Conservation (phyloP, 2,329 filamentous ascomycete species). For the Diaporthe sp. region DNA sequence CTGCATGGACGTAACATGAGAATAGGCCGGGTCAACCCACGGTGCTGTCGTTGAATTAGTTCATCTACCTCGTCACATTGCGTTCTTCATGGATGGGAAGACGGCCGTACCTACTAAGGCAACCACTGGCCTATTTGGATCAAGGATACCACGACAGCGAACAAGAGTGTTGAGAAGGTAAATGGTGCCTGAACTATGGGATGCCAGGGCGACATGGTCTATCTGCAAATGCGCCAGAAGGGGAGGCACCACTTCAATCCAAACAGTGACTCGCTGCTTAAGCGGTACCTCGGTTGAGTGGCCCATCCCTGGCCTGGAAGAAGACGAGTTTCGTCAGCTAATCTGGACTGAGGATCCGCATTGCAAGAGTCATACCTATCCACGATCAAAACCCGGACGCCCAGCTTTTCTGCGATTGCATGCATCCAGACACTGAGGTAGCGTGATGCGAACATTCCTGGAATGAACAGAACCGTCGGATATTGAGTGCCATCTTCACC, state of each 20-base stretch:
- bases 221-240: constrained; percentile 36
- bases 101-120: constrained; percentile 39
- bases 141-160: constrained; percentile 29
- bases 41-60: constrained; percentile 28
- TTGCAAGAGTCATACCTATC: constrained; percentile 36
- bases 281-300: constrained; percentile 35
- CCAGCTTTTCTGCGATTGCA: constrained; percentile 38
- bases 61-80: not conserved
- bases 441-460: constrained; percentile 45
- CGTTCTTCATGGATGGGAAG: not conserved
- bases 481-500: not conserved
- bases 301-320: constrained; percentile 42
- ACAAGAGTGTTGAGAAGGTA: constrained; percentile 39
- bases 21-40: constrained; percentile 35
- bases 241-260: constrained; percentile 40
- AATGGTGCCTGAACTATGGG: constrained; percentile 37
- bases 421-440: constrained; percentile 36
- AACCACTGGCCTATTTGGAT: constrained; percentile 36
- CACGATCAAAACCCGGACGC: constrained; percentile 39
- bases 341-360: not conserved
- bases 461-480: constrained; percentile 39
- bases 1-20: constrained; percentile 15
- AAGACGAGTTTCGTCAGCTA: not conserved
- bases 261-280: constrained; percentile 35
- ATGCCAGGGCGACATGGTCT: constrained; percentile 31